phyloP scores from a whole-genome alignment of 441 rosid species.

The Populus hybrid region DNA sequence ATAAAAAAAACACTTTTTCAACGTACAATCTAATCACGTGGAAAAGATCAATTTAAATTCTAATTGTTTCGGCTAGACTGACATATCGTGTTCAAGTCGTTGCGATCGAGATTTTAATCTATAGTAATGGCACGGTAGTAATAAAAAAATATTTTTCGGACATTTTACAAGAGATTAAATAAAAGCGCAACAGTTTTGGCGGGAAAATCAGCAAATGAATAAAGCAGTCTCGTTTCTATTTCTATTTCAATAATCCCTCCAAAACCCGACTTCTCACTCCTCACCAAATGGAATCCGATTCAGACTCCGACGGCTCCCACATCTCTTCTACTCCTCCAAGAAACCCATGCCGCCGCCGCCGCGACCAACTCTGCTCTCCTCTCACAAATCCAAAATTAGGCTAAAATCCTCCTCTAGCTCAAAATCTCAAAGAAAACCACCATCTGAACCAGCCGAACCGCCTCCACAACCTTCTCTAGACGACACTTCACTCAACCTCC shows the following conservation, averaged over 20 bases:
- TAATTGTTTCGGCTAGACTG: too few species aligned
- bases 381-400: constrained; percentile 27
- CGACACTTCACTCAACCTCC: constrained; percentile 11
- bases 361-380: constrained; percentile 10
- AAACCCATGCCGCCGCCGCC: constrained; percentile 30
- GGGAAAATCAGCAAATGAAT: constrained; percentile 18
- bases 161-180: background rate
- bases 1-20: too few species aligned
- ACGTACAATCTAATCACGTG: too few species aligned
- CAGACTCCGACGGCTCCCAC: constrained; percentile 84
- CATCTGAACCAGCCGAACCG: constrained; percentile 8
- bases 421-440: constrained; percentile 26
- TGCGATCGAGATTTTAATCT: too few species aligned
- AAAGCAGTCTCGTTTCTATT: background rate
- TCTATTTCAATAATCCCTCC: background rate
- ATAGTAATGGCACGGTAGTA: too few species aligned
- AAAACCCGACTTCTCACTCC: background rate
- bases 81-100: too few species aligned
- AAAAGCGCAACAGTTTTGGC: constrained; percentile 13
- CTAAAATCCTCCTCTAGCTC: constrained; percentile 28
- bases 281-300: constrained; percentile 53
- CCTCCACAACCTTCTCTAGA: constrained; percentile 23
- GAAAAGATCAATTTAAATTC: too few species aligned
- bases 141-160: background rate
- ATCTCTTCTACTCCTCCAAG: constrained; percentile 87